Evolutionary conservation across 2,329 filamentous ascomycete genomes (phyloP).

Genomic region (Tolypocladium endophyticum): DNA sequence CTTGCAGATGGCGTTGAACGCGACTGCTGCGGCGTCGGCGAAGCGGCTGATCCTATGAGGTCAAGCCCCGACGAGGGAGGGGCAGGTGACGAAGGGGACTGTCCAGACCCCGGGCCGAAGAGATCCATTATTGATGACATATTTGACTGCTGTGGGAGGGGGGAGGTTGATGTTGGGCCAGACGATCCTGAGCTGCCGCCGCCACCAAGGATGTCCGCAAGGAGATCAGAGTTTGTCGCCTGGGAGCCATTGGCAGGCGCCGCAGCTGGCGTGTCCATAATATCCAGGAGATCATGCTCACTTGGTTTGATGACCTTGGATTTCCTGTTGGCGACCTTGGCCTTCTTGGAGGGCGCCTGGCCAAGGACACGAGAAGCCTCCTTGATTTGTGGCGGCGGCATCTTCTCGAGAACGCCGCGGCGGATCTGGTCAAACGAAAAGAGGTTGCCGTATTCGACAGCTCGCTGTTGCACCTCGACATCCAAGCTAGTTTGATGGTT

Average conservation of each 20-base stretch:
- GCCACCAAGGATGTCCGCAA: constrained; percentile 86
- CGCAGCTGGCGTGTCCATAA: constrained; percentile 66
- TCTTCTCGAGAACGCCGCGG: constrained; percentile 86
- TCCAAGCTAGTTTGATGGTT: constrained; percentile 78
- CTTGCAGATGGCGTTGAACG: constrained; percentile 30
- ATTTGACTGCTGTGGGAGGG: constrained; percentile 45
- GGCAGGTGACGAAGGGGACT: constrained; percentile 19
- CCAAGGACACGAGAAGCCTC: constrained; percentile 89
- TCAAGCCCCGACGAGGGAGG: constrained; percentile 35
- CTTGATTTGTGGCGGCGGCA: constrained; percentile 94
- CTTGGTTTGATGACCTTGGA: constrained; percentile 71
- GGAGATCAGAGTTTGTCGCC: constrained; percentile 69
- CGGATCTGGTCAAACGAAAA: constrained; percentile 83
- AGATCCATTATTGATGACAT: constrained; percentile 81
- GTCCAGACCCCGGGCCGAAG: constrained; percentile 45
- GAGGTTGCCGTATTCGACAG: constrained; percentile 92
- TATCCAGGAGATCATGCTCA: constrained; percentile 84
- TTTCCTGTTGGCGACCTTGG: constrained; percentile 62
- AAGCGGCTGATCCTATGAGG: constrained; percentile 37
- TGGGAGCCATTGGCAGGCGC: constrained; percentile 40
- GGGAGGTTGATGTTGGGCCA: constrained; percentile 23
- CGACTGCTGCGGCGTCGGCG: constrained; percentile 33
- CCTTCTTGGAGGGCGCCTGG: constrained; percentile 56
- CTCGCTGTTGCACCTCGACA: constrained; percentile 90
- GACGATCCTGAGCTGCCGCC: constrained; percentile 43